Evolutionary conservation across 2,329 filamentous ascomycete species (phyloP).

Genomic region (Neocatenulostroma microsporum): DNA sequence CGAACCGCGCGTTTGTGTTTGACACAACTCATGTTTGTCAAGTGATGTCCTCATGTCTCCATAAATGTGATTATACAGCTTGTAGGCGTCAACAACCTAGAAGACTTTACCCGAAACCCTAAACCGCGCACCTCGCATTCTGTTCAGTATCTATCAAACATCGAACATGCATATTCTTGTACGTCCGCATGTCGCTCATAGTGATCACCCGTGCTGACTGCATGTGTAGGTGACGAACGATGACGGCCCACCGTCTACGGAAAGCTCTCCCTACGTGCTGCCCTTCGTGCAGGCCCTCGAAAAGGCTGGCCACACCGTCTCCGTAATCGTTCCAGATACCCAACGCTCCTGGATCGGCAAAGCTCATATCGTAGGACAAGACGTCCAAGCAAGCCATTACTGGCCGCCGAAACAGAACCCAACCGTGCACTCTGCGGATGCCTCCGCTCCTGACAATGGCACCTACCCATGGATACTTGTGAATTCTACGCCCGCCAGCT

Average conservation of each 20-base stretch:
- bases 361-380: slow-evolving; percentile 81
- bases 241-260: slow-evolving; percentile 44
- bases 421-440: slow-evolving; percentile 13
- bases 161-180: too few relatives aligned
- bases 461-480: slow-evolving; percentile 42
- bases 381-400: slow-evolving; percentile 60
- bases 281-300: slow-evolving; percentile 41
- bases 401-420: slow-evolving; percentile 39
- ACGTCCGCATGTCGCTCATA: too few relatives aligned
- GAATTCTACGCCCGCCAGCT: slow-evolving; percentile 43
- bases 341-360: slow-evolving; percentile 99
- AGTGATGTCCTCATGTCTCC: too few relatives aligned
- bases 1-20: too few relatives aligned
- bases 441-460: slow-evolving; percentile 24
- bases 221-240: slow-evolving; percentile 49
- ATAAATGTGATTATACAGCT: too few relatives aligned
- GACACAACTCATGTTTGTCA: too few relatives aligned
- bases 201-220: too few relatives aligned
- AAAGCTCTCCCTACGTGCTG: slow-evolving; percentile 44
- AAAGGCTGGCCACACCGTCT: slow-evolving; percentile 72
- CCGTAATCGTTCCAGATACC: slow-evolving; percentile 80
- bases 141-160: too few relatives aligned
- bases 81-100: too few relatives aligned
- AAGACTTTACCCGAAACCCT: too few relatives aligned
- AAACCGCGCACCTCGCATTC: too few relatives aligned